Base-by-base conservation (phyloP, 352 stramenopile species). In the Globisporangium splendens region DNA sequence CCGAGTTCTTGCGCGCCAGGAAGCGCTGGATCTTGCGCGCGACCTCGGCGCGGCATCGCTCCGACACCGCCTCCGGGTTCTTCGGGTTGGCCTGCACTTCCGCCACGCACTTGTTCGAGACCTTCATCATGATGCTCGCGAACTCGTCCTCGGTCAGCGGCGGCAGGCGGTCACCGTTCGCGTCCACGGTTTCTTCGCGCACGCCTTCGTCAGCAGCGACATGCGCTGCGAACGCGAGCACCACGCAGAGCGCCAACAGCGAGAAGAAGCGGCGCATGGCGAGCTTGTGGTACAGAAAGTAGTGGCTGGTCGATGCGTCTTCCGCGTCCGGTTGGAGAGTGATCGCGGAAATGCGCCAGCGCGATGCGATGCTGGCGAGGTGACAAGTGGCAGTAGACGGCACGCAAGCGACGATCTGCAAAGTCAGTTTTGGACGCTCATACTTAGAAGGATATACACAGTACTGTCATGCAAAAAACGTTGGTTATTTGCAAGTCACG, bases 81-180 rank as follows among this genome's bases (percentile, higher is more conserved):
- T 58, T 69, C 28, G 81, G 75, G 68, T 91, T 92, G 35, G 72
- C 79, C 53, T 88, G 69, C 53, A 92, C 72, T 60, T 94, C 70
- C 65, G 83, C 76, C 39, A 79, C 70, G 65, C 84, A 94, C 53
- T 84, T 79, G 64, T 72, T 73, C 54, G 82, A 88, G 28, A 92
- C 63, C 69, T 91, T 91, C 50, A 75, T 70, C 54, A 92, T 81
- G 47, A 94, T 77, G 54, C 70, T 77, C 47, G 75, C 79, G 35
- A 92, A 86, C 28, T 64, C 73, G 33, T 92, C 79, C 6, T 70
- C 65, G 4, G 82, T 81, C 54, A 91, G 62, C 14, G 71, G 62
- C 39, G 79, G 77, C 47, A 62, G 14, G 57, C 52, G 42, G 42
- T 79, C 70, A 21, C 56, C 50, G 15, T 62, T 43, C 1, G 71